Evolutionary conservation across 768 basidiomycete genomes (phyloP), one percentile per base, ranked within the genome.

Genomic region (Kwoniella botswanensis): DNA sequence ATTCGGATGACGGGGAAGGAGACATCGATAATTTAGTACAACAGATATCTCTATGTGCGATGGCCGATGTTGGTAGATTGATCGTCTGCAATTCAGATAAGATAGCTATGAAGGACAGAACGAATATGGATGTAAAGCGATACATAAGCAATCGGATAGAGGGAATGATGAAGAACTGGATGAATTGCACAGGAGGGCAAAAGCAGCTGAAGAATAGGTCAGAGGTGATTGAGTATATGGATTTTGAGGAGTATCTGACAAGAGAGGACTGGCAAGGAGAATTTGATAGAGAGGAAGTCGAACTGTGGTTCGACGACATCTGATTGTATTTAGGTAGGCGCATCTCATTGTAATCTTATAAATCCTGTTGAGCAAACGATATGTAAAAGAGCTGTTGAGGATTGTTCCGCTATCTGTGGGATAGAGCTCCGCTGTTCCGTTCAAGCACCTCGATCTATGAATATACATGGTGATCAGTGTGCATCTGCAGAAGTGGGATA

Each of bases 261-360:
- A 22, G 3, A 10, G 59, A 68, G 26, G 67, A 54, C 3, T 68
- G 60, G 67, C n/a, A 52, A 42, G 67, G 67, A 15, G 67, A 68
- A 53, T 68, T 62, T 22, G 52, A 26, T n/a, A 53, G 54, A 7
- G 52, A 61, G 3, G 67, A 68, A 42, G 22, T 68, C n/a, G 18
- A 35, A 55, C 24, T 58, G 11, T 68, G 67, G 67, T 21, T 52
- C 6, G 50, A 52, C 17, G 15, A 52, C 21, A 52, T 1, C 50
- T 15, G 50, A 52, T 52, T 9, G 35, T 35, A 35, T 35, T 35
- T 35, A 35, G 35, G 7, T 29, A 29, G 29, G 29, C 29, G 29
- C 29, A 29, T 29, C 29, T 29, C 29, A 29, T 29, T 29, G 29
- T 29, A 4, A 29, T 6, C 5, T 6, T 29, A 29, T 29, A 29